Evolutionary conservation across 352 stramenopile genomes (phyloP), one percentile per base, ranked within the genome.

Genomic region (Thraustochytrium striatum): DNA sequence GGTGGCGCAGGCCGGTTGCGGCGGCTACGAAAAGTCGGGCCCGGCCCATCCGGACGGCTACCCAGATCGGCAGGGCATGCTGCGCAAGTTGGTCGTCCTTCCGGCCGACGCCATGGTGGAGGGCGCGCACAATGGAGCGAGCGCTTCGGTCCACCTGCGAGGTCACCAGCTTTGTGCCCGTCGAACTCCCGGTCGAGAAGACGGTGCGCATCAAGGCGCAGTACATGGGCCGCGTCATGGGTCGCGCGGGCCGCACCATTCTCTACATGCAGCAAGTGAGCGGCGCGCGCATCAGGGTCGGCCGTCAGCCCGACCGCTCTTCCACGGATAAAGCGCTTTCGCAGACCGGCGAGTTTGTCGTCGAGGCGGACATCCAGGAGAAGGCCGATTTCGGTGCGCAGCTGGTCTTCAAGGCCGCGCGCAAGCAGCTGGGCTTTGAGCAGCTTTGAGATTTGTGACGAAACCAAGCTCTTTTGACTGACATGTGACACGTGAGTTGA

Each of bases 251-350:
- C 65, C 65, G 65, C n/a, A 75, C 35, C 9, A 30, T 75, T 3
- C 65, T 75, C 21, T 61, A 61, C 41, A 75, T 75, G 30, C 65
- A 75, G 65, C 65, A 75, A 50, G 65, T 75, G 0, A 55, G 44
- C 36, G 65, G 65, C 39, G 44, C 65, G 19, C 65, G 65, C 19
- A 75, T 75, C 30, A 30, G 43, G n/a, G 68, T 75, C 25, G 36
- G 41, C n/a, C 28, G 32, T 3, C 65, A 75, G 25, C 21, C 65
- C 11, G 65, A 58, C 39, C 43, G 50, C 32, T 16, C 16, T 9
- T 72, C 33, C 35, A 9, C 19, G 30, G 50, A 62, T 21, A 55
- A n/a, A n/a, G n/a, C n/a, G n/a, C n/a, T n/a, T n/a, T n/a, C n/a
- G n/a, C n/a, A n/a, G n/a, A n/a, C n/a, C n/a, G n/a, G n/a, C n/a